Percentiles rank a stretch among this genome's conserved stretches.
Conservation (phyloP, 2,329 filamentous ascomycete genomes). For the Penicillium sp. region DNA sequence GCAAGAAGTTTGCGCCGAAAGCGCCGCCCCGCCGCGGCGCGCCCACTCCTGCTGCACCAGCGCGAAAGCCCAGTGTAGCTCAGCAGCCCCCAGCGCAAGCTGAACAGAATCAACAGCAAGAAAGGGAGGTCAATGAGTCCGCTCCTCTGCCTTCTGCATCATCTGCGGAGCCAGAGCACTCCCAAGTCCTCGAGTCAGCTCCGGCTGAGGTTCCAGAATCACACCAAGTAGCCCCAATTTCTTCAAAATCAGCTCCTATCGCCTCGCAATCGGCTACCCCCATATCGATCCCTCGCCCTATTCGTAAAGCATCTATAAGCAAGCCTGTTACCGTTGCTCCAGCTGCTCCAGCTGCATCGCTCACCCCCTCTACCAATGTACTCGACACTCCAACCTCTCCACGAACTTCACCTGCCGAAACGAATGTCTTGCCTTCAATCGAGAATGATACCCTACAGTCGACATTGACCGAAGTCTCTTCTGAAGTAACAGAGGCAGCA, state of each 20-base stretch:
- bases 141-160: slow-evolving; percentile 3
- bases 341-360: slow-evolving; percentile 2
- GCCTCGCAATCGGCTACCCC: slow-evolving; percentile 26
- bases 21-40: slow-evolving; percentile 61
- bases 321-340: slow-evolving; percentile 11
- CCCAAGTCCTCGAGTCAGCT: slow-evolving; percentile 18
- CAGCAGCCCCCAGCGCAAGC: slow-evolving; percentile 33
- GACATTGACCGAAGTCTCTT: slow-evolving; percentile 5
- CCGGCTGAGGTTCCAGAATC: slow-evolving; percentile 2
- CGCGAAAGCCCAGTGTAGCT: slow-evolving; percentile 46
- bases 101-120: slow-evolving; percentile 14
- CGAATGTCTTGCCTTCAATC: slow-evolving; percentile 19
- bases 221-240: slow-evolving; percentile 32
- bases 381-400: slow-evolving; percentile 25
- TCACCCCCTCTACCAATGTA: slow-evolving; percentile 21
- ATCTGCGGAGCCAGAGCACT: slow-evolving; percentile 7
- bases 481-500: neutral
- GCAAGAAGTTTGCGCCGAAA: slow-evolving; percentile 79
- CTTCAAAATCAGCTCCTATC: slow-evolving; percentile 28
- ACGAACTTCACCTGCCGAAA: slow-evolving; percentile 20
- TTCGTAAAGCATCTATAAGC: slow-evolving; percentile 34
- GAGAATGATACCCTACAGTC: slow-evolving; percentile 19
- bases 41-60: slow-evolving; percentile 40
- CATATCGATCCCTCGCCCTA: slow-evolving; percentile 35
- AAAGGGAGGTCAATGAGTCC: slow-evolving; percentile 10